Percentiles rank a stretch among this genome's conserved stretches.
These are phyloP conservation scores for Arabis alpina DNA, from an alignment of 345 rosid species.

Conservation along the genomic window DNA sequence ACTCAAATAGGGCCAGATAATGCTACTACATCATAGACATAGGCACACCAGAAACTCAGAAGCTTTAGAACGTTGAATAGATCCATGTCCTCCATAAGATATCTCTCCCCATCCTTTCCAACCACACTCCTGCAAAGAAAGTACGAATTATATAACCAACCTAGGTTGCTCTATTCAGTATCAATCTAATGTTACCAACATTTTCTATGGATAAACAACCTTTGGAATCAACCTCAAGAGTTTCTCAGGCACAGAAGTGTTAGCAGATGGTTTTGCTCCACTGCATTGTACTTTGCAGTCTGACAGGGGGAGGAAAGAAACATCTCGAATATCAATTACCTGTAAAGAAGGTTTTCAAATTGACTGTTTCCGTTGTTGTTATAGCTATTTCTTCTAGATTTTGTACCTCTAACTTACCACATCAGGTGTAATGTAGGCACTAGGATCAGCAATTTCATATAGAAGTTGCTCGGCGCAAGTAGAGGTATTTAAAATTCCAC, in stretches of 20 bases:
- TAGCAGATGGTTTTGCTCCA: constrained; percentile 70
- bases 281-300: constrained; percentile 65
- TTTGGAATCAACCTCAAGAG: constrained; percentile 76
- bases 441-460: constrained; percentile 87
- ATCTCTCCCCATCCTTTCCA: constrained; percentile 99
- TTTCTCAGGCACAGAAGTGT: constrained; percentile 58
- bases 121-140: constrained; percentile 66
- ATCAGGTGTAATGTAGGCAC: constrained; percentile 91
- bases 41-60: constrained; percentile 79
- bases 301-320: constrained; percentile 70
- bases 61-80: constrained; percentile 76
- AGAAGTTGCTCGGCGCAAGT: constrained; percentile 93
- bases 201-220: constrained; percentile 47
- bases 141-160: constrained; percentile 19
- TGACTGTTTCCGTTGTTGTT: constrained; percentile 6
- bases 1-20: constrained; percentile 22
- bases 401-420: constrained; percentile 56
- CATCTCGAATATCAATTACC: constrained; percentile 74
- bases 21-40: constrained; percentile 19
- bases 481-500: constrained; percentile 70
- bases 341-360: constrained; percentile 43
- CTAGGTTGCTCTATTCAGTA: constrained; percentile 6
- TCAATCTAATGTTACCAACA: too few relatives aligned
- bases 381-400: constrained; percentile 14
- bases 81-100: constrained; percentile 84